These are phyloP conservation scores for Candida mesenterica DNA, from an alignment of 1,139 yeast species.

Conservation along the genomic window DNA sequence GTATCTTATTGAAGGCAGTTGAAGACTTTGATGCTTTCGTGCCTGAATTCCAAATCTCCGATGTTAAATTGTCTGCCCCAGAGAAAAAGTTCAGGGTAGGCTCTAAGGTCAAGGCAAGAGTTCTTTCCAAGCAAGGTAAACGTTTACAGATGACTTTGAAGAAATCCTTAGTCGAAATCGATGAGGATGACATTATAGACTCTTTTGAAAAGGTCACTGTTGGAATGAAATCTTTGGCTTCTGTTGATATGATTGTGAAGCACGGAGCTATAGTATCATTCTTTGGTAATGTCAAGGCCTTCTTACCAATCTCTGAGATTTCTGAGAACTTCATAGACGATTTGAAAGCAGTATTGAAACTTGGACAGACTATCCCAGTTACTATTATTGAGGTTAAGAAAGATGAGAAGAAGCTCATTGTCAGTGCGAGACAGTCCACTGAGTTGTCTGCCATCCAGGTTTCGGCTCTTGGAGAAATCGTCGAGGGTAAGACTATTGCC, in stretches of 20 bases:
- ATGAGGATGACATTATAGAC: constrained; percentile 56
- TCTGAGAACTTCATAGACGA: constrained; percentile 81
- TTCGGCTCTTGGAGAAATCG: constrained; percentile 45
- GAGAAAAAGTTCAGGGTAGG: constrained; percentile 90
- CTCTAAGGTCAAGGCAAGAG: constrained; percentile 73
- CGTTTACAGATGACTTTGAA: constrained; percentile 68
- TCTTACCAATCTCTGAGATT: constrained; percentile 81
- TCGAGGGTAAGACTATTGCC: constrained; percentile 63
- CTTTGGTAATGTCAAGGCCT: constrained; percentile 76
- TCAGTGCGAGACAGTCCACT: constrained; percentile 69
- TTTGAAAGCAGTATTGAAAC: constrained; percentile 72
- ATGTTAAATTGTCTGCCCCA: constrained; percentile 79
- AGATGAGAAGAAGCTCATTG: constrained; percentile 57
- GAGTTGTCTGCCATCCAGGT: constrained; percentile 51
- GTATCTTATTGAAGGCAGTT: constrained; percentile 64
- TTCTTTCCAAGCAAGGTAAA: constrained; percentile 39
- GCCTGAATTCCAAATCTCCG: constrained; percentile 76
- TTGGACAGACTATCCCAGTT: constrained; percentile 84
- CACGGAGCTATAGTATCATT: constrained; percentile 83
- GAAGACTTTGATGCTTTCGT: constrained; percentile 74
- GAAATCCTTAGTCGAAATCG: constrained; percentile 73
- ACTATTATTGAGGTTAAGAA: constrained; percentile 59
- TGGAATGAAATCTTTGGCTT: constrained; percentile 70
- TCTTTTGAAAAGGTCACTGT: constrained; percentile 50
- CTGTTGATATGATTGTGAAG: constrained; percentile 69